Conservation (phyloP, 2,329 filamentous ascomycete species). For the Diaporthe capsici region DNA sequence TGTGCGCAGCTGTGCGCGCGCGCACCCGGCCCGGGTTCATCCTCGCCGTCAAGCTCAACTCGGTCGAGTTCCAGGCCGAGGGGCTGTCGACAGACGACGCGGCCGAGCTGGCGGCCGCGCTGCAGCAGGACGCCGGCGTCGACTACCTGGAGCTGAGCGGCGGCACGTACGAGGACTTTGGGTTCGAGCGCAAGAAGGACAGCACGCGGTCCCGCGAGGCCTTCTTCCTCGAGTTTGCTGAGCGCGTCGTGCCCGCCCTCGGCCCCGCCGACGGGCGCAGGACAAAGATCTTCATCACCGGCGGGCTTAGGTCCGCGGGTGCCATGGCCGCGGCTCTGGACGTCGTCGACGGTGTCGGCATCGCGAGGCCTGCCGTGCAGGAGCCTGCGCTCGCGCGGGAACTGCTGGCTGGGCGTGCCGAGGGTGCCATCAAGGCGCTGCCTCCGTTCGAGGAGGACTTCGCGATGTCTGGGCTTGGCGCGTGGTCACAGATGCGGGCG, state of each 20-base stretch:
- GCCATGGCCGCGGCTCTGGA: conserved; percentile 72
- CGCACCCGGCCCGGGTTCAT: conserved; percentile 54
- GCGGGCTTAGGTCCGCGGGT: conserved; percentile 66
- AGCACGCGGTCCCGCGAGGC: conserved; percentile 68
- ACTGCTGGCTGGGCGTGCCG: conserved; percentile 47
- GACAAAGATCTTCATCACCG: conserved; percentile 72
- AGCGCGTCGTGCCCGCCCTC: conserved; percentile 60
- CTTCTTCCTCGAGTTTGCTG: conserved; percentile 73
- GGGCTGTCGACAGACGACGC: conserved; percentile 67
- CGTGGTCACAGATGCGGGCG: conserved; percentile 14
- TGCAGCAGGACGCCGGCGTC: conserved; percentile 65
- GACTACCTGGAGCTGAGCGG: conserved; percentile 73
- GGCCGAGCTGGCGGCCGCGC: conserved; percentile 58
- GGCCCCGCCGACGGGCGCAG: conserved; percentile 54
- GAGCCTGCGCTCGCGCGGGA: conserved; percentile 52
- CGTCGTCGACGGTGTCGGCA: conserved; percentile 71
- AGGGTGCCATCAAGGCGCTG: conserved; percentile 28
- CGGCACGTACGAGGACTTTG: conserved; percentile 70
- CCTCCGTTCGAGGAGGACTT: not conserved
- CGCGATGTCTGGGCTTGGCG: not conserved
- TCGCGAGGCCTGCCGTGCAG: conserved; percentile 57
- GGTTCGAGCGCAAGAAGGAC: conserved; percentile 66
- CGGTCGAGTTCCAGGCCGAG: conserved; percentile 67
- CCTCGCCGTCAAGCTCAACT: conserved; percentile 71
- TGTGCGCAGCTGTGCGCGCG: conserved; percentile 52